These are phyloP conservation scores for Cladosporium cucumerinum DNA, from an alignment of 2,329 filamentous ascomycete species.

Conservation along the genomic window DNA sequence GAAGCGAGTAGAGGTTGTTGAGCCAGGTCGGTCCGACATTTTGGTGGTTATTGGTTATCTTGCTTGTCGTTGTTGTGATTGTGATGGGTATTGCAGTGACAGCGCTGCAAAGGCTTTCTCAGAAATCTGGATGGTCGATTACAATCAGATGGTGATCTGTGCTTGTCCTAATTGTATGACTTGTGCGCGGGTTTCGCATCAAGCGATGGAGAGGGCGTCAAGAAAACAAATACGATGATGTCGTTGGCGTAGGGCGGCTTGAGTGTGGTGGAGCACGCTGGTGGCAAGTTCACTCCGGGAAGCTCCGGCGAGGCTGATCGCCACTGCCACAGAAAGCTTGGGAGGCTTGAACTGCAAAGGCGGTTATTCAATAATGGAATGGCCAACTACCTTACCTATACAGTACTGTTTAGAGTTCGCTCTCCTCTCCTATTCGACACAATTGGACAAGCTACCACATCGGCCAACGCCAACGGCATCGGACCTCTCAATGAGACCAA, in stretches of 20 bases:
- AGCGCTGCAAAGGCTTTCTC: too few relatives aligned
- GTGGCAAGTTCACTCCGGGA: constrained; percentile 1
- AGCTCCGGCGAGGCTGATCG: background rate
- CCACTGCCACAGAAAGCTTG: background rate
- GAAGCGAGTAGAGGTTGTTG: constrained; percentile 23
- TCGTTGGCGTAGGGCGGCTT: background rate
- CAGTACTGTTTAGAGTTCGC: background rate
- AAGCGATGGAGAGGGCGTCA: background rate
- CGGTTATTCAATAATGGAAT: background rate
- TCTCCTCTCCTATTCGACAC: background rate
- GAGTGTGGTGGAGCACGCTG: constrained; percentile 4
- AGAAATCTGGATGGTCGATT: too few relatives aligned
- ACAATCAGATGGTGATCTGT: too few relatives aligned
- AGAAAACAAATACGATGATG: constrained; percentile 3
- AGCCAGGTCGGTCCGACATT: constrained; percentile 12
- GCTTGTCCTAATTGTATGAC: too few relatives aligned
- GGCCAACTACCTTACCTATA: background rate
- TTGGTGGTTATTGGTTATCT: background rate
- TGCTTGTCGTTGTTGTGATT: background rate
- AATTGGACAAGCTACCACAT: background rate
- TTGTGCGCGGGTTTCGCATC: background rate
- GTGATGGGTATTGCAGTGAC: too few relatives aligned
- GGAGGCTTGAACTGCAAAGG: background rate
- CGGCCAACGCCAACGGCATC: background rate
- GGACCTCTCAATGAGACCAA: background rate